A percentile compares a stretch with the other conserved stretches of the same genome.
phyloP scores from a whole-genome alignment of 2,329 filamentous ascomycete species.

The Pseudocercospora fijiensis region DNA sequence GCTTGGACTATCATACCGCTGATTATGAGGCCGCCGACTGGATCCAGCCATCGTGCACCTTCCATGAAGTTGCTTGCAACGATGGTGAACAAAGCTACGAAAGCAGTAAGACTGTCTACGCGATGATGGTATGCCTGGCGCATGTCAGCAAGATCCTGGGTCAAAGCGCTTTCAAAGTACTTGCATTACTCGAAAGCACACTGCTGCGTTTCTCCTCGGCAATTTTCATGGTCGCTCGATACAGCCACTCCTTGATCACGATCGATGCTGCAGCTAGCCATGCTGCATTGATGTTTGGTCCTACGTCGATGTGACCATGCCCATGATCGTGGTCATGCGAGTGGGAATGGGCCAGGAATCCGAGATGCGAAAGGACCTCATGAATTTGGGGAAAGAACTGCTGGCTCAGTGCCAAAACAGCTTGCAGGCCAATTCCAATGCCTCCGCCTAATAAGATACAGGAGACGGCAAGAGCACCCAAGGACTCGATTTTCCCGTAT shows the following conservation, averaged over 20 bases:
- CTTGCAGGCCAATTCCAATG: slow-evolving; percentile 79
- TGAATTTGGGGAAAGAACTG: slow-evolving; percentile 51
- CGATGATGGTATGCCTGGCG: slow-evolving; percentile 75
- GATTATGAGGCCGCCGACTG: slow-evolving; percentile 87
- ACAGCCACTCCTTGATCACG: slow-evolving; percentile 92
- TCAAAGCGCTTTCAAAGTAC: slow-evolving; percentile 5
- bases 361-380: slow-evolving; percentile 44
- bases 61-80: slow-evolving; percentile 82
- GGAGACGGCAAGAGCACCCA: slow-evolving; percentile 90
- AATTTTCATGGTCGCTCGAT: slow-evolving; percentile 96
- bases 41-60: slow-evolving; percentile 88
- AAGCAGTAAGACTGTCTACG: slow-evolving; percentile 90
- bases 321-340: slow-evolving; percentile 59
- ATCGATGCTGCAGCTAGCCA: slow-evolving; percentile 93
- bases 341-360: slow-evolving; percentile 53
- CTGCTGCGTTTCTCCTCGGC: slow-evolving; percentile 92
- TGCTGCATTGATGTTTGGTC: slow-evolving; percentile 86
- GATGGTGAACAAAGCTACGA: slow-evolving; percentile 87
- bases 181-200: slow-evolving; percentile 84
- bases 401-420: slow-evolving; percentile 57
- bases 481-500: slow-evolving; percentile 96
- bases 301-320: slow-evolving; percentile 49
- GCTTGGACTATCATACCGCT: slow-evolving; percentile 91
- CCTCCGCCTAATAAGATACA: slow-evolving; percentile 86
- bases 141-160: background rate